These are phyloP conservation scores for Gremmenia infestans DNA, from an alignment of 2,329 filamentous ascomycete species.

Conservation along the genomic window DNA sequence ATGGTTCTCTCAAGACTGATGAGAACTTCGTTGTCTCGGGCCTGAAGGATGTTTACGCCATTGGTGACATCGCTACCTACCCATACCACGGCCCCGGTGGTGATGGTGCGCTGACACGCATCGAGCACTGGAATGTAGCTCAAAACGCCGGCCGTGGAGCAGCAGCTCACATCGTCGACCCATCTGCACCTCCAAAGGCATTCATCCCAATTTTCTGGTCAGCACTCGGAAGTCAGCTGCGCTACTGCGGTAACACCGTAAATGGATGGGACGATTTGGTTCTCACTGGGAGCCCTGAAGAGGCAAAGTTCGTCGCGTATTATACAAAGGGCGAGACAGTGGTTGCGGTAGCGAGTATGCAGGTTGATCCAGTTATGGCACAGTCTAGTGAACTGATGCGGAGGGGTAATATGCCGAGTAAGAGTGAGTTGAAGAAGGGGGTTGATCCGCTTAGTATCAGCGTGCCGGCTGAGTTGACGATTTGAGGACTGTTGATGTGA, in stretches of 20 bases:
- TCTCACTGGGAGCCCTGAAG: slow-evolving; percentile 68
- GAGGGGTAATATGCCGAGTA: slow-evolving; percentile 73
- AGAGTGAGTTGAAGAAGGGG: slow-evolving; percentile 67
- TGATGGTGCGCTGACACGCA: slow-evolving; percentile 67
- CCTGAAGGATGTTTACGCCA: slow-evolving; percentile 78
- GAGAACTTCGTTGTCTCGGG: slow-evolving; percentile 73
- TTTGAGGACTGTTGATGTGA: slow-evolving; percentile 5
- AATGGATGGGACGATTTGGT: slow-evolving; percentile 84
- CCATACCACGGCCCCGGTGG: slow-evolving; percentile 90
- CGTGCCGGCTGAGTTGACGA: slow-evolving; percentile 23
- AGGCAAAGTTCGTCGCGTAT: slow-evolving; percentile 82
- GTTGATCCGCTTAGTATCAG: slow-evolving; percentile 29
- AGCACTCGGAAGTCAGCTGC: slow-evolving; percentile 78
- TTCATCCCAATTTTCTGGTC: slow-evolving; percentile 98
- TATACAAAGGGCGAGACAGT: slow-evolving; percentile 83
- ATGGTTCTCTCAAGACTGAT: slow-evolving; percentile 81
- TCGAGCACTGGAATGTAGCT: slow-evolving; percentile 98
- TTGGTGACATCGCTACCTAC: slow-evolving; percentile 93
- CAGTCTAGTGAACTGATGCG: slow-evolving; percentile 85
- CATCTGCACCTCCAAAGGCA: slow-evolving; percentile 54
- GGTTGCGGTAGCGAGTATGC: slow-evolving; percentile 88
- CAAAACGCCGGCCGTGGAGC: slow-evolving; percentile 84
- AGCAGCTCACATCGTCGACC: slow-evolving; percentile 69
- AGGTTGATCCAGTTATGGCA: slow-evolving; percentile 78
- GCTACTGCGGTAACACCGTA: slow-evolving; percentile 86